Base-by-base conservation (phyloP, 2,329 filamentous ascomycete species). In the Pseudocercospora macadamiae region DNA sequence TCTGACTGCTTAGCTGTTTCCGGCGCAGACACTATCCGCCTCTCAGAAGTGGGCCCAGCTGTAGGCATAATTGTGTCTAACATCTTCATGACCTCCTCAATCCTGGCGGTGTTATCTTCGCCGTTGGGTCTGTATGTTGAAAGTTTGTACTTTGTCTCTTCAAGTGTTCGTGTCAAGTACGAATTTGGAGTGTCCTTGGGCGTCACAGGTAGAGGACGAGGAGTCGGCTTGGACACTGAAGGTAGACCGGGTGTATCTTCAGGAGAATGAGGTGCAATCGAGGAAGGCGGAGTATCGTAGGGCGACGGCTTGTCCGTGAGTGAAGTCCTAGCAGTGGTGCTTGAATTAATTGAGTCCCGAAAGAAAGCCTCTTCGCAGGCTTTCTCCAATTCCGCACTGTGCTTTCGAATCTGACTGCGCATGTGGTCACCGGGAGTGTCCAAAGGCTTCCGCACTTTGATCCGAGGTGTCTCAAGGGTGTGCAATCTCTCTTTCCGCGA, bases 281-380 rank as follows among this genome's bases (percentile, higher is more conserved):
- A 81, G 3, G 79, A 82, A 12, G 64, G 64, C n/a, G 64, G 64
- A 14, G 64, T 66, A 26, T 66, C 58, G 51, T 66, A 66, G 26
- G 62, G 62, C 25, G 62, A 61, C 18, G 45, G 62, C 36, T 59
- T 61, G 25, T 66, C 75, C 5, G 77, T 76, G 3, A 71, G 69
- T 16, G 76, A 75, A 23, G 67, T 66, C 7, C 60, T 59, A 1
- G 80, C 81, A 3, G 76, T 76, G 23, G 75, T 73, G 51, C 80
- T 84, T 2, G 83, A 82, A 44, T 79, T 79, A 19, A 82, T 74
- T 0, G 81, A 88, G 55, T 78, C 82, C 66, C 89, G 86, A 70
- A 91, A 93, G 78, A 97, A 97, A 1, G 93, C 93, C 69, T 95
- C 90, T 70, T 97, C 93, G 70, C 93, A 96, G 59, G 95, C 90